These are phyloP conservation scores for Didymellaceae sp. DNA, from an alignment of 2,329 filamentous ascomycete species.

Conservation along the genomic window DNA sequence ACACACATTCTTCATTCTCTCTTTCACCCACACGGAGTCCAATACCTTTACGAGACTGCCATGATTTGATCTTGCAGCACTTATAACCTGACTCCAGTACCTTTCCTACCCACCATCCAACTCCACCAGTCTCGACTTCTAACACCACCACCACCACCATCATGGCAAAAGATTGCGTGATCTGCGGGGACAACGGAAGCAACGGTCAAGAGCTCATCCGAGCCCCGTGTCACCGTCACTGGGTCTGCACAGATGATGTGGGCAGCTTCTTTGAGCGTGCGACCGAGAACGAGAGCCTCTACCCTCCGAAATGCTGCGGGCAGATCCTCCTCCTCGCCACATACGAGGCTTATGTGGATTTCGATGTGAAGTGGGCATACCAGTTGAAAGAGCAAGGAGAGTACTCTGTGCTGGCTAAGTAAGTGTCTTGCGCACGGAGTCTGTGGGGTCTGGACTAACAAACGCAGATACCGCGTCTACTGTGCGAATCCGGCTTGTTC, in stretches of 20 bases:
- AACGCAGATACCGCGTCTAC: constrained; percentile 34
- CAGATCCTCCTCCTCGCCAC: constrained; percentile 31
- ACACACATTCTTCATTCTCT: too few species aligned
- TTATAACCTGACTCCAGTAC: too few species aligned
- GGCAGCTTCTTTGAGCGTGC: constrained; percentile 34
- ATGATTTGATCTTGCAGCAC: too few species aligned
- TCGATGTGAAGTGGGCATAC: constrained; percentile 29
- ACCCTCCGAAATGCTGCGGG: constrained; percentile 39
- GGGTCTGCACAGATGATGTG: constrained; percentile 34
- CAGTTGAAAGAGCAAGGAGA: constrained; percentile 37
- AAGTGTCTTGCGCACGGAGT: constrained; percentile 9
- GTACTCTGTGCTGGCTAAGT: constrained; percentile 38
- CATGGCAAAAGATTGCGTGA: constrained; percentile 26
- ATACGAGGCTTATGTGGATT: constrained; percentile 30
- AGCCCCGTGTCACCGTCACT: constrained; percentile 33
- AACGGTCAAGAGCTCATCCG: constrained; percentile 23
- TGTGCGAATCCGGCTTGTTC: constrained; percentile 32
- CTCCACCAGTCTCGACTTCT: too few species aligned
- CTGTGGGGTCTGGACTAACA: constrained; percentile 4
- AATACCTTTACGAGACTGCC: too few species aligned
- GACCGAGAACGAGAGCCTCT: constrained; percentile 34
- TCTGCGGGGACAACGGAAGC: constrained; percentile 32
- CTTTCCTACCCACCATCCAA: too few species aligned
- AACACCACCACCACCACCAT: constrained; percentile 4
- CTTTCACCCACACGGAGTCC: too few species aligned